Percentiles rank a stretch among this genome's conserved stretches.
phyloP scores from a whole-genome alignment of 345 rosid genomes.

The Raphanus raphanistrum region DNA sequence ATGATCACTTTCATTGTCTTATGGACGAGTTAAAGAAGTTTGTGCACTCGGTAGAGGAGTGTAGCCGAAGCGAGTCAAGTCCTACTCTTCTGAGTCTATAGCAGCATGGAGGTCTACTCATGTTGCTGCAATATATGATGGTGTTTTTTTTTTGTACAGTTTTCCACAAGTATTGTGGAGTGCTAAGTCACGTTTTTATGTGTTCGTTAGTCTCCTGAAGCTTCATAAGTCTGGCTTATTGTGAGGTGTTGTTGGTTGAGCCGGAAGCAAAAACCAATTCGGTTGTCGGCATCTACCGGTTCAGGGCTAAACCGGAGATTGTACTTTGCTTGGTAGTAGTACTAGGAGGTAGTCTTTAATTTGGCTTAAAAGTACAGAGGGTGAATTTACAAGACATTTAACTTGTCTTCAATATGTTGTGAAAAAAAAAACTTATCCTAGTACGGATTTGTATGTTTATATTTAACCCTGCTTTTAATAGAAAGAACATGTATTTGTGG shows the following conservation, averaged over 20 bases:
- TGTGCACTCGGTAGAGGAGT: slow-evolving; percentile 49
- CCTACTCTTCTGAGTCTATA: slow-evolving; percentile 38
- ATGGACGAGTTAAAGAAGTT: slow-evolving; percentile 85
- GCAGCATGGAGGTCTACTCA: slow-evolving; percentile 37
- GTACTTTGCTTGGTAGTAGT: slow-evolving; percentile 28
- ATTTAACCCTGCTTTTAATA: slow-evolving; percentile 25
- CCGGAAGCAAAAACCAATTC: slow-evolving; percentile 16
- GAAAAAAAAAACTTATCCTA: slow-evolving; percentile 37
- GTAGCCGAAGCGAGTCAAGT: slow-evolving; percentile 31
- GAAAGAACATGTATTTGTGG: slow-evolving; percentile 12
- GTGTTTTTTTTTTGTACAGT: neutral
- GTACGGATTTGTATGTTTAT: slow-evolving; percentile 37
- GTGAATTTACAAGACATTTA: slow-evolving; percentile 26
- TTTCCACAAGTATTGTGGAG: neutral
- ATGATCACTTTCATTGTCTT: slow-evolving; percentile 71
- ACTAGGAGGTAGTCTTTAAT: slow-evolving; percentile 22
- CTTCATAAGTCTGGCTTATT: slow-evolving; percentile 14
- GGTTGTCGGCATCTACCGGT: slow-evolving; percentile 5
- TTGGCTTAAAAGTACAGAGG: slow-evolving; percentile 30
- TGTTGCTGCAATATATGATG: slow-evolving; percentile 20
- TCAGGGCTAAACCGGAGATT: slow-evolving; percentile 8
- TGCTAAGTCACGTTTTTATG: slow-evolving; percentile 6
- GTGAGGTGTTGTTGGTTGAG: neutral
- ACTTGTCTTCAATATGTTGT: slow-evolving; percentile 32
- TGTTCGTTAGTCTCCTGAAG: slow-evolving; percentile 21